Base-by-base conservation (phyloP, 352 stramenopile species). In the Thalassiosira oceanica region DNA sequence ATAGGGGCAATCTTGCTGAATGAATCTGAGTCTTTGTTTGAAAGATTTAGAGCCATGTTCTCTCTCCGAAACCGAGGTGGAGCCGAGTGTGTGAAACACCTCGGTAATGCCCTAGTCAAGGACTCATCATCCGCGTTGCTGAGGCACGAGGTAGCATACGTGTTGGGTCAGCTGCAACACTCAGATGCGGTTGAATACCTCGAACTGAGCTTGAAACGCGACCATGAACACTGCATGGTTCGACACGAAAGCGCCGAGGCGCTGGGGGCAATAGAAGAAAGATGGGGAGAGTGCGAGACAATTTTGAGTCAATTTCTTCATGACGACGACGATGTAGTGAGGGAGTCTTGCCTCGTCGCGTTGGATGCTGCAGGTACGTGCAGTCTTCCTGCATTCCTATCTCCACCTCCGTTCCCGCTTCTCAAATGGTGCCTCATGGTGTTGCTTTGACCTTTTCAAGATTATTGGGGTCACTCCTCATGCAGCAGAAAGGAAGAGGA, bases 121-220 rank as follows among this genome's bases (percentile, higher is more conserved):
- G 69, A 79, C 42, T 35, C 65, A 36, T 74, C 70, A n/a, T 97
- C 90, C 70, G 92, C 96, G 44, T 84, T 99, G 27, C 93, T 99
- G 67, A 89, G 96, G 46, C 96, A 99, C 86, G 96, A 99, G 80
- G 77, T 99, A 29, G 96, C 96, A 5, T 99, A 98, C 82, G 95
- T 99, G 6, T 93, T 99, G 26, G 96, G 96, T 36, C 96, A 99
- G 80, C 95, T 99, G 78, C 92, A 97, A 77, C 85, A 98, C 86
- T 74, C 77, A 3, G 91, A 97, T 75, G 90, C 88, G 11, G 83
- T 87, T 6, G 93, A 98, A 71, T 93, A 93, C 51, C 86, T 99
- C 21, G 94, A 90, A 49, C 86, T 82, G 36, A 92, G 94, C 44
- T 83, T 99, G 11, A 66, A 91, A 51, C 82, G 97, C 76, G 56